phyloP scores from a whole-genome alignment of 1,284 basidiomycete genomes.

The Puccinia brachypodii region DNA sequence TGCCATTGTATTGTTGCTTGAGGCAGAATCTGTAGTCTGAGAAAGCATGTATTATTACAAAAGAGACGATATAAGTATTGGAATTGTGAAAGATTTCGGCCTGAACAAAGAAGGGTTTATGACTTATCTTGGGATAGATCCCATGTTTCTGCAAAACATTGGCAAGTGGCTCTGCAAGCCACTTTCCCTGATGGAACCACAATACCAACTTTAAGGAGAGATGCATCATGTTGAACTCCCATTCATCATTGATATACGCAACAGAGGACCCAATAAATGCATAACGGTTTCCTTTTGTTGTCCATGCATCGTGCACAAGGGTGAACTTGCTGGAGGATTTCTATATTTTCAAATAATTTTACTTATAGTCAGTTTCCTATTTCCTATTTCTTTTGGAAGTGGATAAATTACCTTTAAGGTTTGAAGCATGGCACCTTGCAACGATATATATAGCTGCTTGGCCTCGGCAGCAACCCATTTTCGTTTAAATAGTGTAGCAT shows the following conservation, averaged over 20 bases:
- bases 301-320: constrained; percentile 28
- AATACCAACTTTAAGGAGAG: constrained; percentile 16
- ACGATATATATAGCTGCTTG: constrained; percentile 14
- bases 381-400: neutral
- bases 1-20: constrained; percentile 16
- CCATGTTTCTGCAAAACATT: constrained; percentile 19
- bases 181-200: constrained; percentile 19
- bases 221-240: constrained; percentile 19
- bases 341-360: neutral
- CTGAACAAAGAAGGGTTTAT: neutral
- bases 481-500: constrained; percentile 8
- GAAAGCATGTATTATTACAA: constrained; percentile 4
- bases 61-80: constrained; percentile 6
- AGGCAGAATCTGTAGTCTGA: constrained; percentile 20
- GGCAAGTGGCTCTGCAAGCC: constrained; percentile 40
- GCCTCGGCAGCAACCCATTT: constrained; percentile 27
- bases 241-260: constrained; percentile 26
- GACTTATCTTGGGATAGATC: constrained; percentile 4
- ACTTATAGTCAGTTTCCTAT: neutral
- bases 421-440: constrained; percentile 8
- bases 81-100: neutral
- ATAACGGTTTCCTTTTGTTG: constrained; percentile 32
- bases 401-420: neutral
- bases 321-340: constrained; percentile 15
- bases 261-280: constrained; percentile 19